Conservation (phyloP, 345 rosid genomes). For the Salix dunnii region DNA sequence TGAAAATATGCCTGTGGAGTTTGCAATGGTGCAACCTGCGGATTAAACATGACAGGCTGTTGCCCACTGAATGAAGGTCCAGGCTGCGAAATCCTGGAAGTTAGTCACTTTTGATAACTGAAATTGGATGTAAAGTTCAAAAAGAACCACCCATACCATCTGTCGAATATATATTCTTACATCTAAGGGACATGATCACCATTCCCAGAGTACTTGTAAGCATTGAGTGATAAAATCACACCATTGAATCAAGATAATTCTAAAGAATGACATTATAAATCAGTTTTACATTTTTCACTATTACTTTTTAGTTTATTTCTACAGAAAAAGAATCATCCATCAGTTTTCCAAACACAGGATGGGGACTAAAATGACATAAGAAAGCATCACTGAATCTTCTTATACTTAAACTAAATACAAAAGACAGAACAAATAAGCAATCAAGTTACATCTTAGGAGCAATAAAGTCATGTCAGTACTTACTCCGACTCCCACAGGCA, state of each 20-base stretch:
- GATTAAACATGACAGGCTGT: constrained; percentile 61
- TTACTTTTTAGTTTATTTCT: background rate
- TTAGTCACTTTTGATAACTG: constrained; percentile 12
- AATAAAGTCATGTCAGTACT: constrained; percentile 21
- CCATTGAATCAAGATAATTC: background rate
- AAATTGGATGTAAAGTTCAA: background rate
- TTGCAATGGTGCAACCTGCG: constrained; percentile 52
- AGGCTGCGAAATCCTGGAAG: constrained; percentile 41
- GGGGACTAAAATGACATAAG: background rate
- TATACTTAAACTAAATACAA: background rate
- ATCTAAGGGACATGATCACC: background rate
- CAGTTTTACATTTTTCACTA: background rate
- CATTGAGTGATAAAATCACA: background rate
- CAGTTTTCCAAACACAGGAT: background rate
- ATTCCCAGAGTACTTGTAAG: background rate
- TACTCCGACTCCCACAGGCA: constrained; percentile 76
- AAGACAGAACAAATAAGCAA: background rate
- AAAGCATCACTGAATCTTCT: background rate
- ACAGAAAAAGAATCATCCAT: background rate
- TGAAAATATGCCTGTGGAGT: constrained; percentile 64
- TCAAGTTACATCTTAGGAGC: background rate
- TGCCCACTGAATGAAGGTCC: constrained; percentile 62
- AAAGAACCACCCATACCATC: background rate
- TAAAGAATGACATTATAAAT: background rate
- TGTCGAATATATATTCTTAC: background rate